A percentile compares a stretch with the other conserved stretches of the same genome.
Conservation (phyloP, 176 grass and related monocot species). For the Triticum monococcum region DNA sequence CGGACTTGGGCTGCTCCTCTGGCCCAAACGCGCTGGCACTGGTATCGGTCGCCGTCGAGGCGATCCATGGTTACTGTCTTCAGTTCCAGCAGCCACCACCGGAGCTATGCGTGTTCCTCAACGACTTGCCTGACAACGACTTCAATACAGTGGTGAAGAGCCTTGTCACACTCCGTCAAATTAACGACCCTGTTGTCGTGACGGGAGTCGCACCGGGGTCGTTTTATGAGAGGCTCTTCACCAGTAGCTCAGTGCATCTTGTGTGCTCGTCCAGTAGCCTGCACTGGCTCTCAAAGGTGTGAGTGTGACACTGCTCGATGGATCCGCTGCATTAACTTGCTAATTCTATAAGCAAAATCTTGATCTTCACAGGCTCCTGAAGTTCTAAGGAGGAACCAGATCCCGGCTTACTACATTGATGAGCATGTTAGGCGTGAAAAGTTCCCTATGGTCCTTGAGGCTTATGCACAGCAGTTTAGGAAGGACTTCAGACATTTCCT, state of each 20-base stretch:
- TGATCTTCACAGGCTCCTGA: not conserved
- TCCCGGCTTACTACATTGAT: not conserved
- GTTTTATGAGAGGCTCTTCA: slow-evolving; percentile 3
- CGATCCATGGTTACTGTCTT: not conserved
- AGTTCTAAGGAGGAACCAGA: not conserved
- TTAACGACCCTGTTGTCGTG: not conserved
- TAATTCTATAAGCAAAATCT: not conserved
- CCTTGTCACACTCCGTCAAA: not conserved
- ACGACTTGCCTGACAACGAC: slow-evolving; percentile 20
- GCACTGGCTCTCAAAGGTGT: slow-evolving; percentile 22
- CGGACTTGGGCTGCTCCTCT: slow-evolving; percentile 13
- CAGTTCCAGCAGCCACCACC: not conserved
- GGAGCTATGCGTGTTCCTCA: slow-evolving; percentile 4
- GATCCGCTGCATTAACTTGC: not conserved
- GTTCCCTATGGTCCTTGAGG: not conserved
- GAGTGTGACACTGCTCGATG: not conserved
- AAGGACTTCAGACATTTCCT: not conserved
- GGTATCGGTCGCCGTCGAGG: not conserved
- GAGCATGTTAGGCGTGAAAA: not conserved
- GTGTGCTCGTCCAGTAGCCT: not conserved
- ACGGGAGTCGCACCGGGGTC: not conserved
- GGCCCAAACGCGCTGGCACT: not conserved
- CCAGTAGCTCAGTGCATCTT: not conserved
- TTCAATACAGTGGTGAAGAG: slow-evolving; percentile 8
- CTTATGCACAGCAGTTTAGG: not conserved